Conservation (phyloP, 2,329 filamentous ascomycete genomes). For the Plenodomus lindquistii region DNA sequence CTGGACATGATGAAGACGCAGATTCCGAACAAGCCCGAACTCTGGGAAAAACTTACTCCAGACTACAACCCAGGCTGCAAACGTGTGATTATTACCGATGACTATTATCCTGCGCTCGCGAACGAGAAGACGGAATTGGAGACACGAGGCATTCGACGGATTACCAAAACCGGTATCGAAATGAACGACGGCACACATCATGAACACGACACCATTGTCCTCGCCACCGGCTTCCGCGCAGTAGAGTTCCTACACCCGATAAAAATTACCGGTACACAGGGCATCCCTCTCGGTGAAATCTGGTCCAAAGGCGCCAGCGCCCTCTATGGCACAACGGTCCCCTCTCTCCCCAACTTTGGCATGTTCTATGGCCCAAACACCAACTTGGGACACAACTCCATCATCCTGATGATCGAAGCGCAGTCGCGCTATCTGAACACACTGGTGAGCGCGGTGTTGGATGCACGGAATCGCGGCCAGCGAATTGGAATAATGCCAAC, state of each 20-base stretch:
- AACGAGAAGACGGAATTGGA: slow-evolving; percentile 56
- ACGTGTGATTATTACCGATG: slow-evolving; percentile 58
- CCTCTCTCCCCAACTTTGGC: slow-evolving; percentile 59
- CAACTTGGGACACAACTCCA: slow-evolving; percentile 58
- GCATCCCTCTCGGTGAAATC: slow-evolving; percentile 52
- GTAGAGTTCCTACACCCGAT: slow-evolving; percentile 64
- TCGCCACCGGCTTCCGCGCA: slow-evolving; percentile 63
- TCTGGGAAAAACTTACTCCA: slow-evolving; percentile 59
- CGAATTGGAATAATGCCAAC: slow-evolving; percentile 54
- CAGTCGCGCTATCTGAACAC: slow-evolving; percentile 59
- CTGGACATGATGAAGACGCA: slow-evolving; percentile 50
- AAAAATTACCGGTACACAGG: slow-evolving; percentile 52
- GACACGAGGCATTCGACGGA: slow-evolving; percentile 52
- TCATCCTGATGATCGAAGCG: slow-evolving; percentile 66
- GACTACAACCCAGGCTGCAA: slow-evolving; percentile 61
- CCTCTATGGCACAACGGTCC: slow-evolving; percentile 56
- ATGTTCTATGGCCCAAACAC: slow-evolving; percentile 65
- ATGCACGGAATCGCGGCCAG: slow-evolving; percentile 47
- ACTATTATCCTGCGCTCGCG: slow-evolving; percentile 58
- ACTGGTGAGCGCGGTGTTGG: slow-evolving; percentile 54
- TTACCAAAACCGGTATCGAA: slow-evolving; percentile 54
- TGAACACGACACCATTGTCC: slow-evolving; percentile 60
- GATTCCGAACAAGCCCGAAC: slow-evolving; percentile 53
- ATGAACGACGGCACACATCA: slow-evolving; percentile 48
- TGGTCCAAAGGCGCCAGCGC: slow-evolving; percentile 59